These are phyloP conservation scores for Beauveria australis DNA, from an alignment of 2,329 filamentous ascomycete genomes.

Conservation along the genomic window DNA sequence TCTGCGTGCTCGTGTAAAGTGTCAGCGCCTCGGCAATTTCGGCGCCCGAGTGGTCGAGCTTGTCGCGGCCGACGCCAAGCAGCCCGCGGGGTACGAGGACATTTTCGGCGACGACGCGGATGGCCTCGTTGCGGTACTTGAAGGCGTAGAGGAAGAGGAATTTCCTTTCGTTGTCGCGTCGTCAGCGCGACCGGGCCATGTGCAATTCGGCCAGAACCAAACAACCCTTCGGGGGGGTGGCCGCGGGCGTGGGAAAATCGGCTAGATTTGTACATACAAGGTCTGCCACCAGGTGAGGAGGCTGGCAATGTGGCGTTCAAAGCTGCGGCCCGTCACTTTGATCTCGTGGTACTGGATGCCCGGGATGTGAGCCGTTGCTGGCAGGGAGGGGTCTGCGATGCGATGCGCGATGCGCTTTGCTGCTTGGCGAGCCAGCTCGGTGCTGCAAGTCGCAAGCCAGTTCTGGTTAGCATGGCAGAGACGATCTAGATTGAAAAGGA, in stretches of 20 bases:
- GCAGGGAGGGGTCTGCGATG: conserved; percentile 35
- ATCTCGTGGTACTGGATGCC: conserved; percentile 57
- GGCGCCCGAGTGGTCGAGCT: conserved; percentile 56
- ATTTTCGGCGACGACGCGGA: conserved; percentile 59
- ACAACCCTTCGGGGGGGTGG: neutral
- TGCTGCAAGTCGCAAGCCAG: conserved; percentile 34
- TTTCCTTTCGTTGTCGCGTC: conserved; percentile 14
- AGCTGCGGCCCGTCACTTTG: conserved; percentile 64
- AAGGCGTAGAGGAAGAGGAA: conserved; percentile 54
- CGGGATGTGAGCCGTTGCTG: conserved; percentile 52
- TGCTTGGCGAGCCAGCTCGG: conserved; percentile 63
- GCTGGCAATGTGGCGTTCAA: conserved; percentile 60
- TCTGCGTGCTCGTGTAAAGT: conserved; percentile 23
- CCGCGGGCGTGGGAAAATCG: neutral
- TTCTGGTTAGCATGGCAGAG: neutral
- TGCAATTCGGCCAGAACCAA: too few species aligned
- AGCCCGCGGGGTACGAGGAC: conserved; percentile 68
- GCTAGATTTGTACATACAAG: conserved; percentile 34
- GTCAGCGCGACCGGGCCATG: too few species aligned
- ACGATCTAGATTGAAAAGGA: fast-evolving
- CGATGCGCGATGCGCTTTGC: conserved; percentile 47
- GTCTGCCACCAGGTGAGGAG: conserved; percentile 61
- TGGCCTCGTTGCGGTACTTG: conserved; percentile 61
- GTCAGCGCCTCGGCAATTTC: conserved; percentile 43
- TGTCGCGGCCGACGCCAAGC: conserved; percentile 60